Percentiles rank a stretch among this genome's conserved stretches.
These are phyloP conservation scores for Eustoma russellianum DNA, from an alignment of 257 asterid genomes.

Conservation along the genomic window DNA sequence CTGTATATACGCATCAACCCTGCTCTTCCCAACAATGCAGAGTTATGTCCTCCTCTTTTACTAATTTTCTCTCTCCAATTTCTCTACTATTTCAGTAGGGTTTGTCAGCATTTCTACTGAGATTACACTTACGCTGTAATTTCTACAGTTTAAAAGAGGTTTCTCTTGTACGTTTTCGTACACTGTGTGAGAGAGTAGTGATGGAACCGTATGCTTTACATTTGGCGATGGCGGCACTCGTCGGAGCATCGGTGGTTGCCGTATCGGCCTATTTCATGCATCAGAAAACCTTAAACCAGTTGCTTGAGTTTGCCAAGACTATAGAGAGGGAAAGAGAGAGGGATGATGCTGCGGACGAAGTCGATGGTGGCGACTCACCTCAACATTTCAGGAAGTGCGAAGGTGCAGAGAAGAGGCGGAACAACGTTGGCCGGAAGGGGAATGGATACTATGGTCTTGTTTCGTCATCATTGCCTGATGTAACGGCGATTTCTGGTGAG, in stretches of 20 bases:
- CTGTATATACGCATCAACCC: constrained; percentile 32
- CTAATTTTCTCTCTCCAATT: constrained; percentile 1
- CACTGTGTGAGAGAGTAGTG: neutral
- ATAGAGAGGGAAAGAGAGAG: constrained; percentile 52
- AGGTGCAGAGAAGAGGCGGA: constrained; percentile 27
- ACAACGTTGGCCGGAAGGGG: constrained; percentile 32
- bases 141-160: neutral
- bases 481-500: constrained; percentile 29
- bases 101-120: constrained; percentile 18
- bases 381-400: constrained; percentile 34
- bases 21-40: constrained; percentile 16
- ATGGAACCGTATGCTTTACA: constrained; percentile 75
- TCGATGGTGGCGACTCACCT: constrained; percentile 26
- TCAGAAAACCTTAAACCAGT: constrained; percentile 73
- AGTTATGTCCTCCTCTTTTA: neutral
- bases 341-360: constrained; percentile 19
- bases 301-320: constrained; percentile 66
- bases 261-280: constrained; percentile 92
- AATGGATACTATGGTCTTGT: constrained; percentile 42
- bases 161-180: neutral
- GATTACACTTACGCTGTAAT: neutral
- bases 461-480: constrained; percentile 64
- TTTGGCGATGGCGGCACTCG: constrained; percentile 87
- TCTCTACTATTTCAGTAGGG: constrained; percentile 30
- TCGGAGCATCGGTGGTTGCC: constrained; percentile 89